Evolutionary conservation across 1,139 yeast species (phyloP).

Genomic region (Saccharomyces hybrid): DNA sequence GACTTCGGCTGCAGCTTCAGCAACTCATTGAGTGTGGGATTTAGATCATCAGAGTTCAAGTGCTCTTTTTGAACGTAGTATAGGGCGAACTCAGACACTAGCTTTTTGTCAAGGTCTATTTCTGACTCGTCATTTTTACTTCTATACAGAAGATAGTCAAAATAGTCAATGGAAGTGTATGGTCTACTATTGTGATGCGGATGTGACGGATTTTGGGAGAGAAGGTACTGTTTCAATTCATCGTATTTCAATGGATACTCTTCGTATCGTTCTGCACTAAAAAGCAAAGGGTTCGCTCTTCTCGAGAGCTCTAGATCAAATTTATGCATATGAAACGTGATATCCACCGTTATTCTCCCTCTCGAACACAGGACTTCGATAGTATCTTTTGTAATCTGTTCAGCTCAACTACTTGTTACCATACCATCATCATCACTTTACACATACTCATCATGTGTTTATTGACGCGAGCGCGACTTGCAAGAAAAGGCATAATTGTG

Average conservation of each 20-base stretch:
- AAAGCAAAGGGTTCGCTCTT: conserved; percentile 24
- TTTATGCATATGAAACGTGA: not conserved
- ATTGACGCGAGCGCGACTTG: not conserved
- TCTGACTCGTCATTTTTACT: conserved; percentile 11
- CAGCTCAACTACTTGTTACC: not conserved
- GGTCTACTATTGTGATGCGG: conserved; percentile 13
- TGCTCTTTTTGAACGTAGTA: conserved; percentile 17
- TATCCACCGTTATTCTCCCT: not conserved
- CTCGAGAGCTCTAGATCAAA: conserved; percentile 16
- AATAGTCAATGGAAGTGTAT: conserved; percentile 11
- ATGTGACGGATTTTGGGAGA: conserved; percentile 8
- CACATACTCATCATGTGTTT: not conserved
- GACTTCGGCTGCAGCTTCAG: conserved; percentile 3
- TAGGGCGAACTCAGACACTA: conserved; percentile 26
- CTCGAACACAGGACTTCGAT: not conserved
- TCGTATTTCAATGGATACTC: conserved; percentile 25
- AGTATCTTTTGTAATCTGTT: not conserved
- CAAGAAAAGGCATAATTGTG: not conserved
- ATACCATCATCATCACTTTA: not conserved
- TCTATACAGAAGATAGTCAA: conserved; percentile 8
- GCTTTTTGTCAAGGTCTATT: conserved; percentile 25
- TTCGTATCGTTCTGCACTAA: conserved; percentile 19
- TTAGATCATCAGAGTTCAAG: conserved; percentile 5
- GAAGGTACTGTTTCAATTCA: conserved; percentile 23
- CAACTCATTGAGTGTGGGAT: conserved; percentile 11